Evolutionary conservation across 2,329 filamentous ascomycete genomes (phyloP).

Genomic region (Fusarium equiseti): DNA sequence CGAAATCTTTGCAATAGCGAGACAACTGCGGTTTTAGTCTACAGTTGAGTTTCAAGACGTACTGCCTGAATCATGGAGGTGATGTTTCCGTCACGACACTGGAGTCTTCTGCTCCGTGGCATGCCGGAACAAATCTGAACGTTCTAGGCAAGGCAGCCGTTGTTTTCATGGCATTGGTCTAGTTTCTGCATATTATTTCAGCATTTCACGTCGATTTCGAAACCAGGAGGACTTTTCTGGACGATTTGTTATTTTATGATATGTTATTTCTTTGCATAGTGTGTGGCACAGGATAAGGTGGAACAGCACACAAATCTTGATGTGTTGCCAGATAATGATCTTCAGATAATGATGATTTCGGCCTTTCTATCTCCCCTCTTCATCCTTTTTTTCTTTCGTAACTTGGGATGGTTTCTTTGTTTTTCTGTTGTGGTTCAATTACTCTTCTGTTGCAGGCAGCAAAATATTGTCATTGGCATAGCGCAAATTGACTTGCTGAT

Average conservation of each 20-base stretch:
- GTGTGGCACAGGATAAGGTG: conserved; percentile 34
- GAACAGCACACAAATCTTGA: conserved; percentile 42
- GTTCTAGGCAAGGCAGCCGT: conserved; percentile 21
- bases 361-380: not conserved
- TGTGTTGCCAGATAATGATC: conserved; percentile 6
- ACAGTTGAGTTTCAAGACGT: conserved; percentile 7
- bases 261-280: conserved; percentile 15
- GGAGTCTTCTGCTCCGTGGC: not conserved
- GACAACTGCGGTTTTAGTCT: conserved; percentile 15
- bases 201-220: not conserved
- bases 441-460: not conserved
- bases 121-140: not conserved
- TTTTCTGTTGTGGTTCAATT: not conserved
- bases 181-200: not conserved
- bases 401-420: not conserved
- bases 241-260: conserved; percentile 6
- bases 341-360: conserved; percentile 20
- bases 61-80: not conserved
- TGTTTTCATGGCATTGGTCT: conserved; percentile 13
- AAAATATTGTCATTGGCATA: not conserved
- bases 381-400: not conserved
- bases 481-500: not conserved
- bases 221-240: conserved; percentile 4
- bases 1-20: conserved; percentile 26
- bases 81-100: not conserved